A percentile compares a stretch with the other conserved stretches of the same genome.
Evolutionary conservation across 768 basidiomycete species (phyloP).

Genomic region (Multifurca ochricompacta): DNA sequence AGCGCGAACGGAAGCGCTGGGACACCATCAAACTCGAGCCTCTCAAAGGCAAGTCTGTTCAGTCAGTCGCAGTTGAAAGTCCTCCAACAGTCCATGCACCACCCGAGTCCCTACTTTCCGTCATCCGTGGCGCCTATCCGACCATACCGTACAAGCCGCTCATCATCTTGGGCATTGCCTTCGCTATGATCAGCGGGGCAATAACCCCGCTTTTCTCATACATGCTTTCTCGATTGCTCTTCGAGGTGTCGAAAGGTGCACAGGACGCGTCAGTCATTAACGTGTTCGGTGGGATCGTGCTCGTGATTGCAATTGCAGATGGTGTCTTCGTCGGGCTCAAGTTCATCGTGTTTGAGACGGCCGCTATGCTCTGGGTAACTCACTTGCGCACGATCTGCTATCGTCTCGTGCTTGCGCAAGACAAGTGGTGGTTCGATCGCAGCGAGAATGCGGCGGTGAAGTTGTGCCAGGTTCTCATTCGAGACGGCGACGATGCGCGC

Average conservation of each 20-base stretch:
- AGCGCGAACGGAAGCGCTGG: slow-evolving; percentile 31
- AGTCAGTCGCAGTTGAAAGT: slow-evolving; percentile 13
- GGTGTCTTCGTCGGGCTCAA: slow-evolving; percentile 69
- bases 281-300: slow-evolving; percentile 61
- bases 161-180: slow-evolving; percentile 58
- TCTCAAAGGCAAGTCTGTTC: slow-evolving; percentile 24
- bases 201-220: slow-evolving; percentile 91
- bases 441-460: slow-evolving; percentile 47
- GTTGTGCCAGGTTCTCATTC: slow-evolving; percentile 70
- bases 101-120: slow-evolving; percentile 35
- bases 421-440: slow-evolving; percentile 83
- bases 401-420: slow-evolving; percentile 59
- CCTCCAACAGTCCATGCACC: slow-evolving; percentile 14
- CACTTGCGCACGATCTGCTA: slow-evolving; percentile 51
- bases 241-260: slow-evolving; percentile 65
- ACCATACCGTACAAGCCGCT: slow-evolving; percentile 68
- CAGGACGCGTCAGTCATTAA: slow-evolving; percentile 55
- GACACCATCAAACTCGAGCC: slow-evolving; percentile 24
- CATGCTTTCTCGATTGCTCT: slow-evolving; percentile 75
- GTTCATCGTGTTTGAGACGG: slow-evolving; percentile 72
- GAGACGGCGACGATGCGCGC: slow-evolving; percentile 85
- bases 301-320: slow-evolving; percentile 68
- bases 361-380: slow-evolving; percentile 69
- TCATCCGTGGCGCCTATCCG: slow-evolving; percentile 53
- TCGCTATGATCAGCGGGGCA: slow-evolving; percentile 68